phyloP scores from a whole-genome alignment of 352 stramenopile species.

The Phytopythium sindhum region DNA sequence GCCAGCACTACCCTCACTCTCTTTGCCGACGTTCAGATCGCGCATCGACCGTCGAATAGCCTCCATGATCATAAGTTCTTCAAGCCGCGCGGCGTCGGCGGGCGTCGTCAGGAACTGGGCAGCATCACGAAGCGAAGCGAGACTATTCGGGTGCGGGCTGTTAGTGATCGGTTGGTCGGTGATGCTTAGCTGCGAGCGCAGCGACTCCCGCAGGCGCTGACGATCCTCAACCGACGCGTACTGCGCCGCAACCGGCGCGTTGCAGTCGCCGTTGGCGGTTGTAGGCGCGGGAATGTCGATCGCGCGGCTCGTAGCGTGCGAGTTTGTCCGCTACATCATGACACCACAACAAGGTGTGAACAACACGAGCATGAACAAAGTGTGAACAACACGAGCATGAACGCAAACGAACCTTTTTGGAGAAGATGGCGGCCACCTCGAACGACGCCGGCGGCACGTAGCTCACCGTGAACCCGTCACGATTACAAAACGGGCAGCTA shows the following conservation, averaged over 20 bases:
- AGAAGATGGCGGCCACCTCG: conserved; percentile 45
- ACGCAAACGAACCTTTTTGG: conserved; percentile 22
- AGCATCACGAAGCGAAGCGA: conserved; percentile 36
- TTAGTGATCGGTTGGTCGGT: conserved; percentile 46
- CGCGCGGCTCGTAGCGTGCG: conserved; percentile 24
- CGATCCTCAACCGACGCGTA: conserved; percentile 77
- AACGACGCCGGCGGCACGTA: conserved; percentile 44
- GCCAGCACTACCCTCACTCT: conserved; percentile 19
- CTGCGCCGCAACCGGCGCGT: conserved; percentile 22
- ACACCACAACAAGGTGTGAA: background rate
- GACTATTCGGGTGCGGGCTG: conserved; percentile 43
- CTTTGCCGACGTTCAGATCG: conserved; percentile 44
- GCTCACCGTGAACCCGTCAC: conserved; percentile 49
- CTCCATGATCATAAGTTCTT: conserved; percentile 83
- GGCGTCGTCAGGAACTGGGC: conserved; percentile 35
- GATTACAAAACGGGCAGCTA: conserved; percentile 83
- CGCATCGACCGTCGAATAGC: conserved; percentile 80
- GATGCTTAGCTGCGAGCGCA: conserved; percentile 69
- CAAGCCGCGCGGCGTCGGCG: conserved; percentile 51
- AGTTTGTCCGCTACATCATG: conserved; percentile 17
- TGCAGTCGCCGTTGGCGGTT: conserved; percentile 7
- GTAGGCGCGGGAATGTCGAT: conserved; percentile 28
- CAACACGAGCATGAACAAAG: conserved; percentile 6
- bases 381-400: conserved; percentile 7
- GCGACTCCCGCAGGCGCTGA: conserved; percentile 63